Evolutionary conservation across 1,284 basidiomycete species (phyloP).

Genomic region (Trichosporon coremiiforme): DNA sequence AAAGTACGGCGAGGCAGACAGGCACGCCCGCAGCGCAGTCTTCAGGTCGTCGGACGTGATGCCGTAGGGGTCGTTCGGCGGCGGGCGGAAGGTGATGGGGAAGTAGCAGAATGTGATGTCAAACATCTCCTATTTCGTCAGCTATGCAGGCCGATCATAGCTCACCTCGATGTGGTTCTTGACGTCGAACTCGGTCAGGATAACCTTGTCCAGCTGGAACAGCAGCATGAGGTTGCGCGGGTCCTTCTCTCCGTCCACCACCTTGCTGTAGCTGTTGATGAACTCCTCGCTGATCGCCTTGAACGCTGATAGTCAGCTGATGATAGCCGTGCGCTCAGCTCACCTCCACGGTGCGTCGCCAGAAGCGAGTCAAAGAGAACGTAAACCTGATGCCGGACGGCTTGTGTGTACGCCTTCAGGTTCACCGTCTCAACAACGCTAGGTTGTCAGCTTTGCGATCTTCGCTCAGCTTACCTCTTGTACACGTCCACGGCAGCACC

Average conservation of each 20-base stretch:
- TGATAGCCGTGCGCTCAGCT: slow-evolving; percentile 29
- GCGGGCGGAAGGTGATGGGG: slow-evolving; percentile 94
- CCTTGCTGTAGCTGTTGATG: slow-evolving; percentile 70
- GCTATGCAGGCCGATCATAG: not conserved
- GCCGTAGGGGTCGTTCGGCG: slow-evolving; percentile 90
- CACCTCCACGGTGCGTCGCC: slow-evolving; percentile 71
- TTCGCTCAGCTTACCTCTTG: slow-evolving; percentile 63
- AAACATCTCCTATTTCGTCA: slow-evolving; percentile 71
- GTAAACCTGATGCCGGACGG: slow-evolving; percentile 79
- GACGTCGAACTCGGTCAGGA: slow-evolving; percentile 86
- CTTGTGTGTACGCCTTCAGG: slow-evolving; percentile 79
- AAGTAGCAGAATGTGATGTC: slow-evolving; percentile 98
- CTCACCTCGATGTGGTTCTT: slow-evolving; percentile 72
- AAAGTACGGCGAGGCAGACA: slow-evolving; percentile 79
- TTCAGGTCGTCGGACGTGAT: slow-evolving; percentile 89
- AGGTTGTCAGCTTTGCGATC: not conserved
- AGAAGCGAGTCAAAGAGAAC: slow-evolving; percentile 78
- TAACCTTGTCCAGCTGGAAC: slow-evolving; percentile 81
- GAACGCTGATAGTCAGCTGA: slow-evolving; percentile 60
- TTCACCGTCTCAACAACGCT: slow-evolving; percentile 78
- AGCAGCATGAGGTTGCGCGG: slow-evolving; percentile 89
- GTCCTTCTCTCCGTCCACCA: slow-evolving; percentile 96
- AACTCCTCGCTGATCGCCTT: slow-evolving; percentile 72
- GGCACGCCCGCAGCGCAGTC: slow-evolving; percentile 65
- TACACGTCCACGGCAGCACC: slow-evolving; percentile 70